Evolutionary conservation across 345 rosid genomes (phyloP).

Genomic region (Aquilaria malaccensis): DNA sequence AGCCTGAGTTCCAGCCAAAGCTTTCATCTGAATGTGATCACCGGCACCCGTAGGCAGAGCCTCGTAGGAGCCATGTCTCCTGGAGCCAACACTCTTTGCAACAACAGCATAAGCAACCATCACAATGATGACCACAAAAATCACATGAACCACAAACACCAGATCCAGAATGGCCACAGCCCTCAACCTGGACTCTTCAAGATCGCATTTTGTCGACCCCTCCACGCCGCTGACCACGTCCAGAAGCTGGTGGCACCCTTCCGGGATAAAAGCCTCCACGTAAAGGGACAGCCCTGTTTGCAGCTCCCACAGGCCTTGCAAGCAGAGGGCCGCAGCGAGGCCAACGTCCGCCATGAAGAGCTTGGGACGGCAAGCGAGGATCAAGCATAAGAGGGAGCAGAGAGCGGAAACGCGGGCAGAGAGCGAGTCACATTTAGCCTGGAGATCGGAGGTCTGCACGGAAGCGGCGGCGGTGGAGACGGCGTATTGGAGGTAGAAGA

Average conservation of each 20-base stretch:
- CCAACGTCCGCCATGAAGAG: conserved; percentile 71
- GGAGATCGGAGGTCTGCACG: conserved; percentile 74
- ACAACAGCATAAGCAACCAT: conserved; percentile 48
- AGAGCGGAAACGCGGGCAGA: conserved; percentile 61
- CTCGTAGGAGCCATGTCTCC: conserved; percentile 74
- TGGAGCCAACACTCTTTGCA: conserved; percentile 37
- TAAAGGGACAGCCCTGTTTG: conserved; percentile 85
- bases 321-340: conserved; percentile 53
- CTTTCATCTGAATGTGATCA: conserved; percentile 58
- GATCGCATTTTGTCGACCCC: conserved; percentile 81
- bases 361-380: conserved; percentile 60
- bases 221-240: conserved; percentile 74
- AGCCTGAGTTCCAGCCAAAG: conserved; percentile 56
- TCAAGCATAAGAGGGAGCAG: conserved; percentile 51
- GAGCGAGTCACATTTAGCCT: conserved; percentile 68
- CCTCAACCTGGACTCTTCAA: conserved; percentile 63
- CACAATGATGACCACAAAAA: conserved; percentile 48
- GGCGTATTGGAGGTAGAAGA: conserved; percentile 68
- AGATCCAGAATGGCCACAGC: conserved; percentile 88
- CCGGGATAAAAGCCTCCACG: conserved; percentile 84
- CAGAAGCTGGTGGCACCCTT: conserved; percentile 72
- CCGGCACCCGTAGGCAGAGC: conserved; percentile 47
- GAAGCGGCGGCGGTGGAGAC: conserved; percentile 55
- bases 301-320: conserved; percentile 85
- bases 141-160: conserved; percentile 58